These are phyloP conservation scores for Nitzschia sp. DNA, from an alignment of 108 stramenopile species.

Conservation along the genomic window DNA sequence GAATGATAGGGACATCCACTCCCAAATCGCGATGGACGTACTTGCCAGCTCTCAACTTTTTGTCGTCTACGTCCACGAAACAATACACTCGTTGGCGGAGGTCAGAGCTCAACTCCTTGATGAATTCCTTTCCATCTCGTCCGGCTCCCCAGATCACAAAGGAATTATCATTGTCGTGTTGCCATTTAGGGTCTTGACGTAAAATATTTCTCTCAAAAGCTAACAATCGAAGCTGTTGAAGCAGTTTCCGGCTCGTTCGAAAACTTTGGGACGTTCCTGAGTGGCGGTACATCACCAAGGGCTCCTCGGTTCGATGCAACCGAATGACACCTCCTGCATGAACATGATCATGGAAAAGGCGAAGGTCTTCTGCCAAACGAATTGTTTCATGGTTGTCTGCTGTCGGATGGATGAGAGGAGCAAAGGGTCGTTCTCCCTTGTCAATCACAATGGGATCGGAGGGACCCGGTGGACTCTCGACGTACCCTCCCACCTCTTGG, in stretches of 20 bases:
- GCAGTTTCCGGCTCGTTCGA: conserved; percentile 71
- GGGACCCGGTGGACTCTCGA: conserved; percentile 51
- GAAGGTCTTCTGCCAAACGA: conserved; percentile 83
- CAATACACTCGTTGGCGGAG: conserved; percentile 59
- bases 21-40: conserved; percentile 55
- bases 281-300: conserved; percentile 85
- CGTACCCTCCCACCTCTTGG: conserved; percentile 70
- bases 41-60: conserved; percentile 65
- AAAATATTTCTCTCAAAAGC: conserved; percentile 72
- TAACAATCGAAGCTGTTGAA: conserved; percentile 66
- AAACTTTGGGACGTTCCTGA: conserved; percentile 72
- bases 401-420: conserved; percentile 41
- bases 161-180: conserved; percentile 1
- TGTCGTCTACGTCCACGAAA: conserved; percentile 82
- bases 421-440: neutral
- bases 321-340: conserved; percentile 45
- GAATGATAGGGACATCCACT: conserved; percentile 71
- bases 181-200: conserved; percentile 20
- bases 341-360: conserved; percentile 85
- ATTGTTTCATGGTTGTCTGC: conserved; percentile 45
- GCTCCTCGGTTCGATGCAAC: conserved; percentile 41
- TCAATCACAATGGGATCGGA: conserved; percentile 2
- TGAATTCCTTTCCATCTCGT: conserved; percentile 88
- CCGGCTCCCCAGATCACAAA: conserved; percentile 89
- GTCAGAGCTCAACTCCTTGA: conserved; percentile 62